Evolutionary conservation across 1,284 basidiomycete species (phyloP), one percentile per base, ranked within the genome.

Genomic region (Taiwanofungus camphoratus): DNA sequence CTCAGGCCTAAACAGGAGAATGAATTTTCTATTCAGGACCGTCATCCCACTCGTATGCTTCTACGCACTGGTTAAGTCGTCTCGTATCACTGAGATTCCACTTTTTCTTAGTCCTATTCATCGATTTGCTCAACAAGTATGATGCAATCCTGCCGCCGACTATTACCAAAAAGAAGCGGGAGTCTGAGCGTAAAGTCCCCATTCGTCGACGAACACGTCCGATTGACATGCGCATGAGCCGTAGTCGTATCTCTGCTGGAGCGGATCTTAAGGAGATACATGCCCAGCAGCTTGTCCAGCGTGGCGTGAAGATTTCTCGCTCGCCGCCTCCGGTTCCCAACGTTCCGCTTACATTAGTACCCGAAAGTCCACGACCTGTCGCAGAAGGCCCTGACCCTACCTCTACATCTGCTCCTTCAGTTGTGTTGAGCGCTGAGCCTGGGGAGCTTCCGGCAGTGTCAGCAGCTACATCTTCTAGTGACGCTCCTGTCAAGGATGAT

Each of bases 131-230:
- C 48, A 80, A 77, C 50, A 75, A 88, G 58, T 92, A 94, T 59
- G 70, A 74, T 13, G 70, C 69, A 3, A 75, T 96, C 42, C 71
- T 97, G 43, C 92, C 93, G 0, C 77, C 82, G 0, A 79, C 92
- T 0, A 80, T 96, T 45, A 71, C 77, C 38, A 81, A 80, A 59
- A 95, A 94, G 71, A 87, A 86, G 53, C 79, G 81, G 32, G 91
- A 95, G 57, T 82, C 85, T 0, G 89, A 90, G 53, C 81, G 91
- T 37, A 82, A 80, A 46, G 71, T 87, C 41, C 92, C 90, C 4
- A 61, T 81, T 18, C 77, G 92, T 34, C 95, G 94, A 60, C 84
- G 90, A 40, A 95, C 93, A 1, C 84, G 85, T 0, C 85, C 87
- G 0, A 71, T 96, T 34, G 94, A 97, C 64, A 84, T 93, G 79